Conservation (phyloP, 176 grass and related monocot genomes). For the Phoenix dactylifera region DNA sequence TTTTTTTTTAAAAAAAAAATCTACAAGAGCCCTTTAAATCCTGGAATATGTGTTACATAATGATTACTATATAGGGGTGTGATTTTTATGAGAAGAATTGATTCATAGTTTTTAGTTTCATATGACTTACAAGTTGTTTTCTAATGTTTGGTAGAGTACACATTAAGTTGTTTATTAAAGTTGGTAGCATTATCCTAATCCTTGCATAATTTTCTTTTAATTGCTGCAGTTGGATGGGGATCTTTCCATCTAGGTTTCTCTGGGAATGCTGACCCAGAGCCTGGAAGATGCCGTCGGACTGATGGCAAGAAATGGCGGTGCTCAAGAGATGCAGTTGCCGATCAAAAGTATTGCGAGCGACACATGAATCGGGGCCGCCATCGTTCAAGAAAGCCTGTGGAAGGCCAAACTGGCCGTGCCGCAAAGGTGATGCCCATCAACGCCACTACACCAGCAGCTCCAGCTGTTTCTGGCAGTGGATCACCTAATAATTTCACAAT, state of each 20-base stretch:
- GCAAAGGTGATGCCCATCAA: neutral
- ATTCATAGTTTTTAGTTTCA: too few species aligned
- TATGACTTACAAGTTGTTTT: too few species aligned
- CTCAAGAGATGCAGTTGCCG: slow-evolving; percentile 3
- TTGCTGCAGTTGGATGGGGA: neutral
- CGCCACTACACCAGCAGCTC: neutral
- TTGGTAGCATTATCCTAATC: too few species aligned
- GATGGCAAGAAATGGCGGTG: slow-evolving; percentile 16
- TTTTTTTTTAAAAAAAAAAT: too few species aligned
- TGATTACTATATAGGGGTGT: too few species aligned
- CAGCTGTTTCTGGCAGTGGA: neutral
- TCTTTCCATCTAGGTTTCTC: neutral
- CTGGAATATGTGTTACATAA: too few species aligned
- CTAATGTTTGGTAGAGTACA: too few species aligned
- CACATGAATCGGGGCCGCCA: slow-evolving; percentile 9
- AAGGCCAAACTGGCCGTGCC: neutral
- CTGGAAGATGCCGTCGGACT: slow-evolving; percentile 7
- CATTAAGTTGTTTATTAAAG: too few species aligned
- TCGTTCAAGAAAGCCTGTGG: slow-evolving; percentile 16
- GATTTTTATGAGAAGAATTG: too few species aligned
- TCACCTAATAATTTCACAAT: neutral
- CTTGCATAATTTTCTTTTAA: neutral
- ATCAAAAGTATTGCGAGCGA: slow-evolving; percentile 10
- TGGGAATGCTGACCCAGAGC: slow-evolving; percentile 2
- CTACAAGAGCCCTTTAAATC: too few species aligned